A percentile compares a stretch with the other conserved stretches of the same genome.
Conservation (phyloP, 805 yeast genomes). For the Kluyveromyces starmeri region DNA sequence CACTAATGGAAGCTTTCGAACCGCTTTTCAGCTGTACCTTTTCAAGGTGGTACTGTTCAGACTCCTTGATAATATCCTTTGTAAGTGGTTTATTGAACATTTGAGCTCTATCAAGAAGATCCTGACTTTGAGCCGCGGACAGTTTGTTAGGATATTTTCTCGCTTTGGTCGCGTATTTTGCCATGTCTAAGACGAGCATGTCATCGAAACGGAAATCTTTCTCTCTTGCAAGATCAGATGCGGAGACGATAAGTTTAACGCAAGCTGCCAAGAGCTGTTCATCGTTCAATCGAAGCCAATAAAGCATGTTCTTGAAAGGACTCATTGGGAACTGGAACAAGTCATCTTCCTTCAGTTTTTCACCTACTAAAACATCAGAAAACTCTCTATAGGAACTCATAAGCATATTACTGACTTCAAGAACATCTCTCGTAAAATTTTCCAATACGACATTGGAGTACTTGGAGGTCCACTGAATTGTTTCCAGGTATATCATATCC, state of each 20-base stretch:
- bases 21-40: conserved; percentile 17
- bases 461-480: conserved; percentile 65
- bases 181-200: conserved; percentile 45
- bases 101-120: conserved; percentile 53
- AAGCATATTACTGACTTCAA: conserved; percentile 65
- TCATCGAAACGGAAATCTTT: conserved; percentile 43
- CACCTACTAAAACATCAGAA: conserved; percentile 29
- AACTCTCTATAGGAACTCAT: conserved; percentile 57
- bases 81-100: conserved; percentile 46
- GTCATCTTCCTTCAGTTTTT: conserved; percentile 20
- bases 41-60: conserved; percentile 31
- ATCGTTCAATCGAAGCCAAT: conserved; percentile 81
- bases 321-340: conserved; percentile 47
- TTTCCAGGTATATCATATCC: conserved; percentile 55
- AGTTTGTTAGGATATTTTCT: conserved; percentile 63
- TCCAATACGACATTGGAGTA: conserved; percentile 49
- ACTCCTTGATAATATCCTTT: conserved; percentile 38
- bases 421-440: conserved; percentile 79
- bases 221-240: conserved; percentile 56
- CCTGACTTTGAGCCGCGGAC: conserved; percentile 54
- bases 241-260: conserved; percentile 56
- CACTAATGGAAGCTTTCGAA: conserved; percentile 7
- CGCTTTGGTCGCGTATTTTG: conserved; percentile 57
- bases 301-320: conserved; percentile 60
- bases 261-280: conserved; percentile 56